phyloP scores from a whole-genome alignment of 2,329 filamentous ascomycete genomes.

The Stachybotrys elegans region DNA sequence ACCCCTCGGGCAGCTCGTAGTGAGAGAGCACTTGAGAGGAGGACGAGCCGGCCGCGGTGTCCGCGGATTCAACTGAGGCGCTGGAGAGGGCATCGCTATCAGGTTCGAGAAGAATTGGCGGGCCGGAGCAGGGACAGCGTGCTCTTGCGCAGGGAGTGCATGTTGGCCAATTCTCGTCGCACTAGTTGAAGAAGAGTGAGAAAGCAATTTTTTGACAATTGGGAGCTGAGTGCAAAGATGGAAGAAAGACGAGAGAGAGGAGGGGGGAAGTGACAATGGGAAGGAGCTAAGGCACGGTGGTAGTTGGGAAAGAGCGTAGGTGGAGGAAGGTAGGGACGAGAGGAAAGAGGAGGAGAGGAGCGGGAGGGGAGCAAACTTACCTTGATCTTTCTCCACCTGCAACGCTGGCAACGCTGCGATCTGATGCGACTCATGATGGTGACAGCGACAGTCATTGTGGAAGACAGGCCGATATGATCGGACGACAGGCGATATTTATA shows the following conservation, averaged over 20 bases:
- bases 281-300: neutral
- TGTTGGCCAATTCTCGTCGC: conserved; percentile 3
- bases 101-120: neutral
- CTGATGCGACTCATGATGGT: neutral
- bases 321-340: neutral
- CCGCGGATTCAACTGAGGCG: neutral
- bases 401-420: conserved; percentile 1
- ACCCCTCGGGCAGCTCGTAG: conserved; percentile 1
- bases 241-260: neutral
- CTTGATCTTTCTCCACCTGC: conserved; percentile 3
- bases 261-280: neutral
- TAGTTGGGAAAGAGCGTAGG: neutral
- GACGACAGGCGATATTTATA: no score
- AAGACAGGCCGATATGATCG: no score
- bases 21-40: neutral
- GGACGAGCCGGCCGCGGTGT: neutral
- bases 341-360: neutral
- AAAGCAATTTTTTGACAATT: neutral
- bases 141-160: conserved; percentile 1
- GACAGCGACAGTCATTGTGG: no score
- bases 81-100: neutral
- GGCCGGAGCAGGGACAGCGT: conserved; percentile 1
- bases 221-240: neutral
- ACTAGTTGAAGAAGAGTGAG: neutral
- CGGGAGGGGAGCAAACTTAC: neutral